Evolutionary conservation across 805 yeast species (phyloP), one percentile per base, ranked within the genome.

Genomic region (Brettanomyces naardenensis): DNA sequence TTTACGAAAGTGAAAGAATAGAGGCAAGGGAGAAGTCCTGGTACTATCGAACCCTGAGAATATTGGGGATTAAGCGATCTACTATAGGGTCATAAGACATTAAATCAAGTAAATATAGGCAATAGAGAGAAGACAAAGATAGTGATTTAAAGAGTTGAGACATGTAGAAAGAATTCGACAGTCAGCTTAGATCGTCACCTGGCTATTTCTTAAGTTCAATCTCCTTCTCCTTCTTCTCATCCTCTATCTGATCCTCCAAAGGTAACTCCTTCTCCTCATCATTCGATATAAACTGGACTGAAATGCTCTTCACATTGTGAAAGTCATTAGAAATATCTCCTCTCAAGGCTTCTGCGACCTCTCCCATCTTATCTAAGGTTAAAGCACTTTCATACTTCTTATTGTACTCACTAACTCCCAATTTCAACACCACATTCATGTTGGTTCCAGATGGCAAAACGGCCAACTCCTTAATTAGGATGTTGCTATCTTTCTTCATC

Each of bases 381-480:
- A 59, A 44, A 43, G 46, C 28, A 45, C 48, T 50, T 44, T 54
- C 59, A 47, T 56, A 46, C 19, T 35, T 30, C 29, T 44, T 30
- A 63, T 64, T 32, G 51, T 44, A 42, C 54, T 52, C 21, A 53
- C 52, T 47, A 26, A 53, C 56, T 11, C 57, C 57, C 19, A 62
- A 42, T 23, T 52, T 53, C 9, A 52, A 50, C 45, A 37, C 68
- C 31, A 56, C 53, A 44, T 69, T 73, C 36, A 76, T 58, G 41
- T 72, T 71, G 6, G 79, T 75, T 21, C 80, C 80, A 1, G 77
- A 68, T 3, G 73, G 65, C 47, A 74, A 54, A 25, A 74, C 65
- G 14, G 69, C 62, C 41, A 75, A 48, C 30, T 68, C 64, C 7
- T 59, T 56, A 36, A 74, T 46, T 20, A 53, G 44, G 19, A 55